Base-by-base conservation (phyloP, 192 early-diverging fungal genomes). In the Coemansia sp. region DNA sequence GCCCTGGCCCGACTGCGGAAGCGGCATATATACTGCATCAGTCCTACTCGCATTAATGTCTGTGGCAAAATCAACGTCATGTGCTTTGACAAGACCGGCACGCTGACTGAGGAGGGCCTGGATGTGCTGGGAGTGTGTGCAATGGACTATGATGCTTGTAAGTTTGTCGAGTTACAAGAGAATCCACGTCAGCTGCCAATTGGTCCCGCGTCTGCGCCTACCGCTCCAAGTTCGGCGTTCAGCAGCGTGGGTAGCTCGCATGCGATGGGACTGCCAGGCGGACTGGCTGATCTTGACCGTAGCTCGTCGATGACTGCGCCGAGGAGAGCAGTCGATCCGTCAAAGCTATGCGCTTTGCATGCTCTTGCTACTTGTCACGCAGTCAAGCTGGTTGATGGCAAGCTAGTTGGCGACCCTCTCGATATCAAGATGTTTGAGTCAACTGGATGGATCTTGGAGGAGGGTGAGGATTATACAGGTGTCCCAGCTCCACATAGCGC, bases 11-110 rank as follows among this genome's bases (percentile, higher is more conserved):
- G 97, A 11, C 79, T 99, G 62, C 90, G 92, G 53, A 87, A 88
- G 46, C 68, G 80, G 19, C 85, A 89, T 24, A 97, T 99, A 39
- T 98, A 93, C 78, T 99, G 97, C 76, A 97, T 93, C 59, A 91
- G 89, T 51, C 96, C 97, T 5, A 91, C 93, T 10, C 87, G 90
- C 17, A 96, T 99, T 51, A 99, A 97, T 64, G 91, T 98, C 42
- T 93, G 94, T 65, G 98, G 98, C 54, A 97, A 97, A 66, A 81
- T 99, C 41, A 91, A 97, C 64, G 89, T 94, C 36, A 96, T 95
- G 89, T 95, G 93, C 69, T 99, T 99, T 85, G 98, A 99, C 81
- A 99, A 99, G 80, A 98, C 97, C 2, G 97, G 96, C 2, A 99
- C 97, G 4, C 77, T 99, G 51, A 98, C 96, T 3, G 94, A 98